Conservation (phyloP, 495 filamentous ascomycete species). For the Aspergillus leporis region DNA sequence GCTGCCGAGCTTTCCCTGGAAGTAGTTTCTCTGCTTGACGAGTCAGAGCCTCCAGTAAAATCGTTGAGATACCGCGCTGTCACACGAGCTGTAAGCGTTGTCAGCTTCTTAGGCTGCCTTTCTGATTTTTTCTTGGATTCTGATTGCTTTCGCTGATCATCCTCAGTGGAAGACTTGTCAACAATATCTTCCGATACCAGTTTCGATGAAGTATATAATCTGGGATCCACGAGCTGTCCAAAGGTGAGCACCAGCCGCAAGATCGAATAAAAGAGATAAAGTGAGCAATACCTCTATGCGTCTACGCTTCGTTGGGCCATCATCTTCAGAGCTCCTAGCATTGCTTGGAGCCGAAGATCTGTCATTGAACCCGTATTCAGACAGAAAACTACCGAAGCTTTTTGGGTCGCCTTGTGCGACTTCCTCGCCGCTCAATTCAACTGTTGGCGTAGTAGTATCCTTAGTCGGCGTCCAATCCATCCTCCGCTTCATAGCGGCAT, state of each 20-base stretch:
- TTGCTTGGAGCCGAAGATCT: constrained; percentile 13
- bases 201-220: constrained; percentile 19
- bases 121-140: constrained; percentile 47
- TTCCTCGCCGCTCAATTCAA: constrained; percentile 16
- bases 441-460: constrained; percentile 14
- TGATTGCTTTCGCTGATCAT: constrained; percentile 16
- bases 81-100: constrained; percentile 82
- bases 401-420: background rate
- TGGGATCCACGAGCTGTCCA: constrained; percentile 31
- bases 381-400: constrained; percentile 32
- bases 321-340: constrained; percentile 9
- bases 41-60: constrained; percentile 14
- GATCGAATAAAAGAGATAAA: background rate
- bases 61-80: constrained; percentile 66
- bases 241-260: constrained; percentile 5
- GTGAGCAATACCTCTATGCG: constrained; percentile 39
- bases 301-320: constrained; percentile 43
- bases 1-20: constrained; percentile 17
- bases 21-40: constrained; percentile 22
- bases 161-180: constrained; percentile 14
- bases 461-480: constrained; percentile 49
- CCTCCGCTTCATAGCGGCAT: constrained; percentile 38
- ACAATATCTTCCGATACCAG: constrained; percentile 10
- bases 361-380: constrained; percentile 37
- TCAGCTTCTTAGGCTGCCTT: constrained; percentile 68